Percentiles rank a stretch among this genome's conserved stretches.
Conservation (phyloP, 345 rosid species). For the Sonneratia caseolaris region DNA sequence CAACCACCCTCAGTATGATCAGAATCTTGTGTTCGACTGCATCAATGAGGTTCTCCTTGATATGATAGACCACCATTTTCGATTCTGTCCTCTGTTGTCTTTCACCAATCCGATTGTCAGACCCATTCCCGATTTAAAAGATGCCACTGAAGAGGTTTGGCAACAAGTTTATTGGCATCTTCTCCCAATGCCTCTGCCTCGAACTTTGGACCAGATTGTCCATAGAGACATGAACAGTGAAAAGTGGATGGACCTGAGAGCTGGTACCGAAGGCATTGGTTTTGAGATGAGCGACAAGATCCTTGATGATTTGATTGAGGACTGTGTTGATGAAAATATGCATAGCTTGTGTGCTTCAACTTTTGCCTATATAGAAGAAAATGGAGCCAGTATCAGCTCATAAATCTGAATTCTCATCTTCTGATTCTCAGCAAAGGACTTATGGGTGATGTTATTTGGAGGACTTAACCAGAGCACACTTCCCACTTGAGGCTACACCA, state of each 20-base stretch:
- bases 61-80: conserved; percentile 36
- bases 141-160: conserved; percentile 44
- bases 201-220: conserved; percentile 66
- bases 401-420: neutral
- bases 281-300: conserved; percentile 47
- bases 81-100: conserved; percentile 53
- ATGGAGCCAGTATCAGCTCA: neutral
- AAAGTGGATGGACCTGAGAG: conserved; percentile 62
- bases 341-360: neutral
- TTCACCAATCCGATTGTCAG: conserved; percentile 35
- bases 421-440: too few relatives aligned
- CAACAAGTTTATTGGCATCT: conserved; percentile 70
- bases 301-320: conserved; percentile 61
- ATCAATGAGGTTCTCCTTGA: conserved; percentile 77
- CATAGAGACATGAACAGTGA: conserved; percentile 59
- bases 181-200: conserved; percentile 52
- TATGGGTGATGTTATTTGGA: neutral
- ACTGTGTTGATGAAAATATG: conserved; percentile 20
- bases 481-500: neutral
- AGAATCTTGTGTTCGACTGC: conserved; percentile 59
- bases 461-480: neutral
- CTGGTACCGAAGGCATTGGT: conserved; percentile 38
- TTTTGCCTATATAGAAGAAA: neutral
- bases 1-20: conserved; percentile 40
- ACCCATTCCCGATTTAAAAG: conserved; percentile 39